Percentiles rank a stretch among this genome's conserved stretches.
Conservation (phyloP, 768 basidiomycete genomes). For the Lactifluus rugatus region DNA sequence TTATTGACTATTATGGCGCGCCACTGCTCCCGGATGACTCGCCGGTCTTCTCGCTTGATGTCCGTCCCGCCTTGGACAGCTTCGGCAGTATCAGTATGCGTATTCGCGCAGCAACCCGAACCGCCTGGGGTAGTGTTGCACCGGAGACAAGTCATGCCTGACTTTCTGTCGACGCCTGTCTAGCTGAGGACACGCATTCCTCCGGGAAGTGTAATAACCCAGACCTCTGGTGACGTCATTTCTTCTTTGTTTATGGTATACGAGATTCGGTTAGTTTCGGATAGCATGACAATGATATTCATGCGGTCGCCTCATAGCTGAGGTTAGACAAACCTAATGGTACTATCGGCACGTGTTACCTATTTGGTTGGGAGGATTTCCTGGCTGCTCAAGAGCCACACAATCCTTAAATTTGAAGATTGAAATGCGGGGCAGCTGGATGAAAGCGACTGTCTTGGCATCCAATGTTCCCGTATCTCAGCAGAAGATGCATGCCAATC, state of each 20-base stretch:
- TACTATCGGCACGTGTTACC: background rate
- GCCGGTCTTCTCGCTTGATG: slow-evolving; percentile 92
- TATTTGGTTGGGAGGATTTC: background rate
- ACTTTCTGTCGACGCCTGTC: background rate
- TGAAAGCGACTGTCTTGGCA: background rate
- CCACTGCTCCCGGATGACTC: slow-evolving; percentile 83
- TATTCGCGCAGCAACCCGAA: slow-evolving; percentile 26
- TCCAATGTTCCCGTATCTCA: background rate
- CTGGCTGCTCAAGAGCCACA: background rate
- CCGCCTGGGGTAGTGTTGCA: slow-evolving; percentile 6
- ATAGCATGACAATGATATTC: slow-evolving; percentile 1
- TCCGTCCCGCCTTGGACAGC: slow-evolving; percentile 88
- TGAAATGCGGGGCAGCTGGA: background rate
- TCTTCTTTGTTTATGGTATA: background rate
- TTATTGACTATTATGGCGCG: slow-evolving; percentile 97
- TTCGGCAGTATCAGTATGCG: slow-evolving; percentile 62
- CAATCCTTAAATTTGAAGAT: background rate
- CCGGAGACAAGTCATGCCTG: slow-evolving; percentile 3
- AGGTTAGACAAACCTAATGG: background rate
- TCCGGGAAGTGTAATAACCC: background rate
- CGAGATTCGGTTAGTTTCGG: background rate
- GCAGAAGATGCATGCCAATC: background rate
- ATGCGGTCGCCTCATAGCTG: background rate
- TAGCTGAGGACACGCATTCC: background rate
- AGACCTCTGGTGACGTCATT: too few species aligned